Evolutionary conservation across 306 rosid species (phyloP), one percentile per base, ranked within the genome.

Genomic region (Quercus alba): DNA sequence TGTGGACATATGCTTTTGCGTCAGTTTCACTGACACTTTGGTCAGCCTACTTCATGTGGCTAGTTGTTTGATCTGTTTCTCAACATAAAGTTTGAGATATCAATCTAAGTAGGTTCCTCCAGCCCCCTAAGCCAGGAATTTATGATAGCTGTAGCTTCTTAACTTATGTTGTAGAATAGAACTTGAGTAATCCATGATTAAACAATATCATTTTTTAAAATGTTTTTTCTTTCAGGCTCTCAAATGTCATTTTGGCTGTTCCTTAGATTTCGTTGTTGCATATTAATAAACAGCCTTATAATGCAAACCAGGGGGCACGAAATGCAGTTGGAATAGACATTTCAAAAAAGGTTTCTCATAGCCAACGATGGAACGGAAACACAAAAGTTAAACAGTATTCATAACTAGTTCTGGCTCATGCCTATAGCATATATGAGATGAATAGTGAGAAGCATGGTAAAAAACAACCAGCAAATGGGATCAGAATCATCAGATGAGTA

Each of bases 1-100:
- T 78, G 13, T 59, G 70, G 52, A 78, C 81, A 2, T 78, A 78
- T 14, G 70, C 56, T 13, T 28, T 73, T 4, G 81, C 81, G 1
- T 67, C 76, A 18, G 30, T 21, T 78, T 55, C 70, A 23, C 21
- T 78, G 10, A 78, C 81, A 17, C 76, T 70, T 58, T 78, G 76
- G 81, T 78, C 81, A 0, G 73, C 81, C n/a, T 70, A 70, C 25
- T 78, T 57, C 81, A 38, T 78, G 81, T 56, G 76, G 81, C 70
- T 78, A 17, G 81, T 78, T 64, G 44, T 35, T 64, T 64, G 70
- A 64, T 64, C 70, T 23, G 12, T 31, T 2, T 28, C 13, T 59
- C 17, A 11, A 20, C 28, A 11, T 33, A 58, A 19, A 58, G 3
- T 58, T 58, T 7, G 21, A 19, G 66, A 58, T 10, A 19, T 58